Percentiles rank a stretch among this genome's conserved stretches.
phyloP scores from a whole-genome alignment of 202 grass and related monocot genomes.

The Digitaria exilis region DNA sequence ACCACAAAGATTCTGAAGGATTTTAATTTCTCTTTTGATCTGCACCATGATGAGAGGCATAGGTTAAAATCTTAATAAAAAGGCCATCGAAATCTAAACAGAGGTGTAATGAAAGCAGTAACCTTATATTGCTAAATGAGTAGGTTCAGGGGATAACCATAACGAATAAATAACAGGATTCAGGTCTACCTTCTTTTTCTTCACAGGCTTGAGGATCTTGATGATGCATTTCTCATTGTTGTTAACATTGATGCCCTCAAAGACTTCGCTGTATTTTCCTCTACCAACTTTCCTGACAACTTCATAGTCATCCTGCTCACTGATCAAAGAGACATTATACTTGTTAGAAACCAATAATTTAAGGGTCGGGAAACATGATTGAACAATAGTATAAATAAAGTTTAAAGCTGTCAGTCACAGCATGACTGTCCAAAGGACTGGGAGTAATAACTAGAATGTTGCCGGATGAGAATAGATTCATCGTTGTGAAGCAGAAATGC shows the following conservation, averaged over 20 bases:
- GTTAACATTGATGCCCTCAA: constrained; percentile 88
- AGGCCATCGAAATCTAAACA: not conserved
- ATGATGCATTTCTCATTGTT: constrained; percentile 94
- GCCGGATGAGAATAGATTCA: not conserved
- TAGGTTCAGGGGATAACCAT: not conserved
- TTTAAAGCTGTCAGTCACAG: not conserved
- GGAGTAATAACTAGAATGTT: not conserved
- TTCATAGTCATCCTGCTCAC: constrained; percentile 97
- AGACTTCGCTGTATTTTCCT: constrained; percentile 99
- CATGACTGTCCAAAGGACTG: not conserved
- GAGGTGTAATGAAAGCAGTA: not conserved
- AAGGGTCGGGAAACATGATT: not conserved
- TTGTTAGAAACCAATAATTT: constrained; percentile 11
- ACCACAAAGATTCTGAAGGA: constrained; percentile 94
- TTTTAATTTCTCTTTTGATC: constrained; percentile 99
- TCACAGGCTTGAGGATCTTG: constrained; percentile 98
- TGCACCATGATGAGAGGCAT: constrained; percentile 40
- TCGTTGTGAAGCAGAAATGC: not conserved
- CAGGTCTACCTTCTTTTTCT: constrained; percentile 92
- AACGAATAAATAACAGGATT: not conserved
- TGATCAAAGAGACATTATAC: constrained; percentile 39
- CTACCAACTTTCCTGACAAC: constrained; percentile 96
- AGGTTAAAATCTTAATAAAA: constrained; percentile 17
- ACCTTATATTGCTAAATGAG: not conserved
- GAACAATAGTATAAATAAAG: not conserved